Base-by-base conservation (phyloP, 306 rosid species). In the Carpinus viminea region DNA sequence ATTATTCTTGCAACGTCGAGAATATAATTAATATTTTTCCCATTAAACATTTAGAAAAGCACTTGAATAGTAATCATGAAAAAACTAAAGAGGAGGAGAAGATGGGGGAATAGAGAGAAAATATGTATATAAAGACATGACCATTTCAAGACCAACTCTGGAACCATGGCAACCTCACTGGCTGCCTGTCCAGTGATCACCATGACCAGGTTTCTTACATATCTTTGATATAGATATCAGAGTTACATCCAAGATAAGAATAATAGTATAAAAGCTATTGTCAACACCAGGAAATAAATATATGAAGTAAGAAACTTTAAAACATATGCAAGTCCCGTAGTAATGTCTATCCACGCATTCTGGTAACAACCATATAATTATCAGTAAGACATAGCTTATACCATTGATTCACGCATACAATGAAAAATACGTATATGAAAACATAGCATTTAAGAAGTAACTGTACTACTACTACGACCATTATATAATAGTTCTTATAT, bases 351-450 rank as follows among this genome's bases (percentile, higher is more conserved):
- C 20, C 11, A 20, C 24, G 3, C 50, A 12, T 60, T 72, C 4
- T 43, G 21, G 54, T 31, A 72, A 46, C 36, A 68, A 48, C 15
- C 68, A 68, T 56, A 56, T 75, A 56, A 24, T 0, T 36, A 55
- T 34, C 52, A 46, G 57, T 71, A 47, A 70, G 28, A 34, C 76
- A 45, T 50, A 48, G 70, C 47, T 76, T 76, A 62, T 60, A 53
- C 53, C 48, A 84, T 73, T 75, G 18, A 76, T 77, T 50, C 48
- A 60, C 87, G 75, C 76, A 83, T 74, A 83, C 71, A 57, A 74
- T 68, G 31, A 75, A 54, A 75, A 5, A 72, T 66, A 73, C 12
- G 26, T 38, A 21, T 75, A 13, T 51, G 26, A 18, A 34, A 31
- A 45, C 2, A 50, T 43, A 12, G 68, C 21, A 68, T 41, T 68